Percentiles rank a stretch among this genome's conserved stretches.
These are phyloP conservation scores for Trichosporon inkin DNA, from an alignment of 1,284 basidiomycete genomes.

Conservation along the genomic window DNA sequence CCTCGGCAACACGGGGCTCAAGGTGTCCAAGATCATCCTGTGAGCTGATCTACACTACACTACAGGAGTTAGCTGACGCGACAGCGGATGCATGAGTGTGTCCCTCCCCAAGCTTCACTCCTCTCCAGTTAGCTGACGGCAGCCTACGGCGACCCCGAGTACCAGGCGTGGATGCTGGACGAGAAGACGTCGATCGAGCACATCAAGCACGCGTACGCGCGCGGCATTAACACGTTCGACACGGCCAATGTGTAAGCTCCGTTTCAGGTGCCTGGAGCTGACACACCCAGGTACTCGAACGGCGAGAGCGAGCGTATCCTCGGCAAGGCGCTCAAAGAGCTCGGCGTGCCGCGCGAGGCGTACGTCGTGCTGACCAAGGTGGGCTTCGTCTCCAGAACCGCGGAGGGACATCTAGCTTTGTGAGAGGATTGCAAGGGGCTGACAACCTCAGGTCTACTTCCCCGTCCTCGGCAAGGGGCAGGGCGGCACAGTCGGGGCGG, in stretches of 20 bases:
- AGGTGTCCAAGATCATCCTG: constrained; percentile 43
- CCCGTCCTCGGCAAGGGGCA: constrained; percentile 16
- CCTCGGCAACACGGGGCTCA: constrained; percentile 40
- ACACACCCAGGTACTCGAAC: constrained; percentile 53
- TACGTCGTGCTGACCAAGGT: constrained; percentile 78
- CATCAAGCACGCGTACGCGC: constrained; percentile 43
- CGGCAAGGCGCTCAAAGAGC: constrained; percentile 71
- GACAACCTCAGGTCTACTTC: constrained; percentile 22
- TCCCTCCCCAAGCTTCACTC: not conserved
- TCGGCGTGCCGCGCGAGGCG: constrained; percentile 66
- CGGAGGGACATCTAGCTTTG: not conserved
- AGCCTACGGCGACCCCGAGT: constrained; percentile 35
- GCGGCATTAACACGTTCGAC: constrained; percentile 45
- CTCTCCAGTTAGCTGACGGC: not conserved
- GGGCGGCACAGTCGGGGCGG: constrained; percentile 8
- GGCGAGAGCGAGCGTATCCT: constrained; percentile 61
- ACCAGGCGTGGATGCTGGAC: constrained; percentile 38
- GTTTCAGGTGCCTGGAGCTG: not conserved
- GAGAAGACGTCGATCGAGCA: constrained; percentile 44
- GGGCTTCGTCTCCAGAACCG: not conserved
- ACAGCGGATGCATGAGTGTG: constrained; percentile 37
- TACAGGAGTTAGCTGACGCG: constrained; percentile 12
- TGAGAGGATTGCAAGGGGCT: not conserved
- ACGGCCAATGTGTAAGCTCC: constrained; percentile 34
- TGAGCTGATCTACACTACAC: constrained; percentile 14